A percentile compares a stretch with the other conserved stretches of the same genome.
phyloP scores from a whole-genome alignment of 2,329 filamentous ascomycete species.

The Chaetomium sp. region DNA sequence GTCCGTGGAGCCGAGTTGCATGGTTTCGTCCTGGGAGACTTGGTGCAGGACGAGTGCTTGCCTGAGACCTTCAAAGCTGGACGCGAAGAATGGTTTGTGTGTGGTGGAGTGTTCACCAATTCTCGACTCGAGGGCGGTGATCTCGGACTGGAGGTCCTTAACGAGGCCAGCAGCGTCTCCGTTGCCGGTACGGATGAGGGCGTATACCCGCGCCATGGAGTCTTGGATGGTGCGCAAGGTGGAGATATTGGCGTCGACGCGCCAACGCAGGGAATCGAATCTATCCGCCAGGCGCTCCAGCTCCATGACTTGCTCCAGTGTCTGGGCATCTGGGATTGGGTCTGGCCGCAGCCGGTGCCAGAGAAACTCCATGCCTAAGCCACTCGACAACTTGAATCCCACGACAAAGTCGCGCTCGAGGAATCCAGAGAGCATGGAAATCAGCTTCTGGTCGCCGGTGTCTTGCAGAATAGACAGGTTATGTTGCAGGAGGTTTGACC shows the following conservation, averaged over 20 bases:
- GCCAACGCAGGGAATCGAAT: slow-evolving; percentile 65
- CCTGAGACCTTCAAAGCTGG: slow-evolving; percentile 60
- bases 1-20: slow-evolving; percentile 40
- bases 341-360: slow-evolving; percentile 73
- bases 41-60: slow-evolving; percentile 52
- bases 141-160: slow-evolving; percentile 52
- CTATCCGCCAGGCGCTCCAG: slow-evolving; percentile 59
- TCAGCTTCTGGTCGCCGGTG: slow-evolving; percentile 43
- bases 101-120: slow-evolving; percentile 47
- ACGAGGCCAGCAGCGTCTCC: slow-evolving; percentile 52
- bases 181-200: slow-evolving; percentile 53
- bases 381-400: slow-evolving; percentile 72
- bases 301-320: slow-evolving; percentile 51
- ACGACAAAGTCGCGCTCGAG: slow-evolving; percentile 63
- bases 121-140: slow-evolving; percentile 53
- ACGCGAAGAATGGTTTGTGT: slow-evolving; percentile 53
- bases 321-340: slow-evolving; percentile 51
- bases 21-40: slow-evolving; percentile 33
- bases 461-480: slow-evolving; percentile 37
- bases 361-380: slow-evolving; percentile 75
- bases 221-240: slow-evolving; percentile 57
- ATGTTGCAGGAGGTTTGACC: slow-evolving; percentile 47
- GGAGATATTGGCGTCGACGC: slow-evolving; percentile 52
- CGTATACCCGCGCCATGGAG: slow-evolving; percentile 59
- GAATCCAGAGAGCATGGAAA: slow-evolving; percentile 44